A percentile compares a stretch with the other conserved stretches of the same genome.
Conservation (phyloP, 2,329 filamentous ascomycete genomes). For the Dactylellina parvicollis region DNA sequence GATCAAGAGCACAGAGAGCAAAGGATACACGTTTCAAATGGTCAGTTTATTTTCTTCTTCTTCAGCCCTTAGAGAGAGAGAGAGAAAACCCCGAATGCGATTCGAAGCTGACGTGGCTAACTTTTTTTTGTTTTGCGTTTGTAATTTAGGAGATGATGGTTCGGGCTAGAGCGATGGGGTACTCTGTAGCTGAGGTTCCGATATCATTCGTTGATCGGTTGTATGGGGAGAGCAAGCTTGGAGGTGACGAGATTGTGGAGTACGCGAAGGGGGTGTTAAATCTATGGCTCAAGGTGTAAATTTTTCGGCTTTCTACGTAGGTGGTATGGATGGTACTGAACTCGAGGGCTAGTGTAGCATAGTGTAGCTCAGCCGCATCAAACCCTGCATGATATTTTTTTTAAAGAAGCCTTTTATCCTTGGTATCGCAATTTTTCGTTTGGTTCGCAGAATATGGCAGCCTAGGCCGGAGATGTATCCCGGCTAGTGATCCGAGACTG, state of each 20-base stretch:
- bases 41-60: slow-evolving; percentile 34
- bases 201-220: slow-evolving; percentile 95
- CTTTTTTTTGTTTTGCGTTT: neutral
- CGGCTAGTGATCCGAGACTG: no score
- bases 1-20: slow-evolving; percentile 88
- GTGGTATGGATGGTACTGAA: no score
- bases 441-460: no score
- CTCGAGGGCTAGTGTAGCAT: no score
- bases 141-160: slow-evolving; percentile 84
- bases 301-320: neutral
- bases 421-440: neutral
- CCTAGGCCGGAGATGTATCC: neutral
- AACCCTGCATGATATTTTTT: neutral
- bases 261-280: slow-evolving; percentile 86
- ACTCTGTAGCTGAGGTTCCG: slow-evolving; percentile 90
- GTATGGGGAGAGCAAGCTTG: slow-evolving; percentile 94
- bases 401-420: neutral
- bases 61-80: slow-evolving; percentile 24
- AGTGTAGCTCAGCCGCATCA: slow-evolving; percentile 3
- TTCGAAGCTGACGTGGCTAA: slow-evolving; percentile 17
- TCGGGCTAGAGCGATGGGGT: slow-evolving; percentile 93
- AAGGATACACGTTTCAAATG: slow-evolving; percentile 99
- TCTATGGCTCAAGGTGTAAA: slow-evolving; percentile 79
- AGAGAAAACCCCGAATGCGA: neutral
- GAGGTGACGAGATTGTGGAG: slow-evolving; percentile 93